A percentile compares a stretch with the other conserved stretches of the same genome.
phyloP scores from a whole-genome alignment of 1,284 basidiomycete species.

The Ganoderma lingzhi region DNA sequence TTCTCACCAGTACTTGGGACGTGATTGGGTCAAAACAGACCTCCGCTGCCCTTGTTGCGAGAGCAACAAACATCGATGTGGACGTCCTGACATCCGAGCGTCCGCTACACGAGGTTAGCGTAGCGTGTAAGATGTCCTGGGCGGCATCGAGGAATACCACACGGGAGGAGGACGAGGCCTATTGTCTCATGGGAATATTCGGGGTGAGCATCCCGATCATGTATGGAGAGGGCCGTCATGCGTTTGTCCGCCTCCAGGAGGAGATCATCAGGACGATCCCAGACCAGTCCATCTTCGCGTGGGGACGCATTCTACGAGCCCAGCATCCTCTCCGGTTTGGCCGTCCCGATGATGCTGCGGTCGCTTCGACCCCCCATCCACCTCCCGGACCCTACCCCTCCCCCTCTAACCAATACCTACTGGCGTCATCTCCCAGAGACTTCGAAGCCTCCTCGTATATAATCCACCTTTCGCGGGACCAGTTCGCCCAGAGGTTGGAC shows the following conservation, averaged over 20 bases:
- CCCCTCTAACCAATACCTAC: slow-evolving; percentile 2
- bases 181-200: slow-evolving; percentile 21
- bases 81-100: background rate
- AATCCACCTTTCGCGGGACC: slow-evolving; percentile 8
- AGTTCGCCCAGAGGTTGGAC: slow-evolving; percentile 6
- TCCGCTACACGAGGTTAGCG: slow-evolving; percentile 6
- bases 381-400: background rate
- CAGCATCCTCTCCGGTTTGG: background rate
- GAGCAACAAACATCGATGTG: background rate
- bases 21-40: slow-evolving; percentile 12
- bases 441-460: slow-evolving; percentile 17
- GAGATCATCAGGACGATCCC: slow-evolving; percentile 16
- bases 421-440: slow-evolving; percentile 18
- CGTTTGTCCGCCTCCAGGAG: slow-evolving; percentile 17
- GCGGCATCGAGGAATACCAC: slow-evolving; percentile 6
- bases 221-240: slow-evolving; percentile 19
- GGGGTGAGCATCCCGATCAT: slow-evolving; percentile 10
- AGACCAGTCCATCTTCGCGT: slow-evolving; percentile 17
- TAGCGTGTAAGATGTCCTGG: slow-evolving; percentile 15
- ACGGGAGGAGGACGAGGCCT: slow-evolving; percentile 17
- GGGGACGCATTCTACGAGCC: slow-evolving; percentile 5
- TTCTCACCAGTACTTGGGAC: slow-evolving; percentile 2
- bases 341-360: background rate
- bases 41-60: background rate
- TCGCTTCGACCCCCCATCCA: background rate